A percentile compares a stretch with the other conserved stretches of the same genome.
These are phyloP conservation scores for Lentinula sp. DNA, from an alignment of 768 basidiomycete genomes.

Conservation along the genomic window DNA sequence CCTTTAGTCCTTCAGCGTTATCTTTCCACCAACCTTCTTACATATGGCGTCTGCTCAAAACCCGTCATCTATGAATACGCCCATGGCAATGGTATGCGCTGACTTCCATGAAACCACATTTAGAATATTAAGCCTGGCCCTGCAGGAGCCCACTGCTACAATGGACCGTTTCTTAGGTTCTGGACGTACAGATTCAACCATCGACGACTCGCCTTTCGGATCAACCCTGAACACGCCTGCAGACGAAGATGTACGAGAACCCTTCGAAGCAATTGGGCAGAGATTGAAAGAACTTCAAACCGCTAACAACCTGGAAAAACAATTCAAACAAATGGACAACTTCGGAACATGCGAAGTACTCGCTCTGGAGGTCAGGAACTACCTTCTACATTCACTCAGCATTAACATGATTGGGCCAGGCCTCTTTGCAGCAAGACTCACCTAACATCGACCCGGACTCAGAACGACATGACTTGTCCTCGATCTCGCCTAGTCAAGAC, in stretches of 20 bases:
- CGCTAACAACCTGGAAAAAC: background rate
- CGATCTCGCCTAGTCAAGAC: background rate
- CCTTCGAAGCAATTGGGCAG: slow-evolving; percentile 11
- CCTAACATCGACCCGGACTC: background rate
- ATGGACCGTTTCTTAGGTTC: slow-evolving; percentile 16
- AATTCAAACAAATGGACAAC: background rate
- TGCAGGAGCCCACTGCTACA: background rate
- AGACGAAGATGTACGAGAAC: slow-evolving; percentile 23
- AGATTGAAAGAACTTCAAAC: slow-evolving; percentile 7
- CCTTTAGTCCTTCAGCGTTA: too few species aligned
- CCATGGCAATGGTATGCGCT: background rate
- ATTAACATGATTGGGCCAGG: background rate
- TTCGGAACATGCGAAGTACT: background rate
- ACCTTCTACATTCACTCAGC: background rate
- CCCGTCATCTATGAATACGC: background rate
- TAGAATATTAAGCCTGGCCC: background rate
- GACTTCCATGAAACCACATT: background rate
- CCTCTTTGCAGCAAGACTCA: background rate
- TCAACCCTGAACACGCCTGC: slow-evolving; percentile 36
- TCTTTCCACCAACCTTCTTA: background rate
- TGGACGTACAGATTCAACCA: slow-evolving; percentile 20
- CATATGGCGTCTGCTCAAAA: background rate
- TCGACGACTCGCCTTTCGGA: slow-evolving; percentile 33
- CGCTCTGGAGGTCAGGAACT: background rate
- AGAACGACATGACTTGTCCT: background rate